Evolutionary conservation across 208 protist species (phyloP).

Genomic region (Blechomonas ayalai): DNA sequence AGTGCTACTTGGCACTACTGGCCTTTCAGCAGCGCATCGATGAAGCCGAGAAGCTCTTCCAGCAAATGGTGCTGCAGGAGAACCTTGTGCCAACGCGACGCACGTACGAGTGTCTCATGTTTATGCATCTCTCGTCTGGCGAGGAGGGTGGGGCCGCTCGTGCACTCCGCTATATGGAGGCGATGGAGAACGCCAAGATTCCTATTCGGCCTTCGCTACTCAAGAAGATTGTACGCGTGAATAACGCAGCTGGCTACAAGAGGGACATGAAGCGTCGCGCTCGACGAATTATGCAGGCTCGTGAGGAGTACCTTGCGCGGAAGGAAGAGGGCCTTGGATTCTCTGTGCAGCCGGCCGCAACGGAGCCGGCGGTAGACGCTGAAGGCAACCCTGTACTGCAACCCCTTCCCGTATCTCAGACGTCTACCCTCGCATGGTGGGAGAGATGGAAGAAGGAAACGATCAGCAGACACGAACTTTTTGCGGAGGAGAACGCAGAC

Average conservation of each 20-base stretch:
- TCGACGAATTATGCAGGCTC: conserved; percentile 86
- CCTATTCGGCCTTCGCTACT: conserved; percentile 65
- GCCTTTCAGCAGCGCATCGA: conserved; percentile 84
- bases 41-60: conserved; percentile 83
- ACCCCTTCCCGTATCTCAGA: conserved; percentile 41
- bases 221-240: conserved; percentile 83
- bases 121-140: conserved; percentile 88
- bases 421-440: conserved; percentile 83
- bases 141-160: conserved; percentile 85
- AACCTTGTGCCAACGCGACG: conserved; percentile 64
- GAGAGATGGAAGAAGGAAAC: conserved; percentile 70
- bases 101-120: conserved; percentile 86
- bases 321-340: conserved; percentile 53
- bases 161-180: conserved; percentile 81
- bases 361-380: background rate
- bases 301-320: conserved; percentile 74
- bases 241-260: conserved; percentile 84
- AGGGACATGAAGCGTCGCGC: conserved; percentile 90
- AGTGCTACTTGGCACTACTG: conserved; percentile 84
- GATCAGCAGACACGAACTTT: conserved; percentile 83
- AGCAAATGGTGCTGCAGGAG: conserved; percentile 78
- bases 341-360: background rate
- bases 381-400: conserved; percentile 10
- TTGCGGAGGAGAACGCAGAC: conserved; percentile 65
- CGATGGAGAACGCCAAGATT: conserved; percentile 74